Evolutionary conservation across 805 yeast species (phyloP).

Genomic region (Brettanomyces sp.): DNA sequence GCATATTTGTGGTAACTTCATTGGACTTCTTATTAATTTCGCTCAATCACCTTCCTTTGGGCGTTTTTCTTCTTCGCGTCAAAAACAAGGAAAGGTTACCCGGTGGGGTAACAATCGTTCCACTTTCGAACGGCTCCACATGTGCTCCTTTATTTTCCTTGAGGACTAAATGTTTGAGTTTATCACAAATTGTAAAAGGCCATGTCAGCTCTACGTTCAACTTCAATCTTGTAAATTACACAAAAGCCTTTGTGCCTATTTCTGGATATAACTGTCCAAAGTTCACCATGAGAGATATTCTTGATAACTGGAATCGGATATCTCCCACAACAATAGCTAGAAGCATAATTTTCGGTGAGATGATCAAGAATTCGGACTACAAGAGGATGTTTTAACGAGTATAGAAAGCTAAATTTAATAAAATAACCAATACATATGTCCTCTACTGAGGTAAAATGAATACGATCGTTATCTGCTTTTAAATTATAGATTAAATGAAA

Average conservation of each 20-base stretch:
- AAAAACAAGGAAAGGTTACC: conserved; percentile 67
- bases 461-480: too few relatives aligned
- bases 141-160: conserved; percentile 11
- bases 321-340: conserved; percentile 13
- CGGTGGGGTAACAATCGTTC: conserved; percentile 32
- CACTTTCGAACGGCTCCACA: background rate
- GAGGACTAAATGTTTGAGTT: conserved; percentile 18
- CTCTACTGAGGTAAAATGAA: too few relatives aligned
- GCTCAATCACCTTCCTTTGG: conserved; percentile 79
- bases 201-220: conserved; percentile 21
- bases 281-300: conserved; percentile 8
- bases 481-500: too few relatives aligned
- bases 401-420: background rate
- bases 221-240: conserved; percentile 20
- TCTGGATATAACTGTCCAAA: background rate
- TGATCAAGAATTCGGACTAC: conserved; percentile 22
- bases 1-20: conserved; percentile 37
- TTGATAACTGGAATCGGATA: conserved; percentile 19
- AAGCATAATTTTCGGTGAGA: conserved; percentile 20
- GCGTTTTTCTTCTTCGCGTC: conserved; percentile 66
- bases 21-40: conserved; percentile 54
- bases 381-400: conserved; percentile 20
- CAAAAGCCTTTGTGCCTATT: conserved; percentile 5
- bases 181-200: conserved; percentile 18
- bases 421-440: background rate